Conservation (phyloP, 768 basidiomycete genomes). For the Antrodiella citrinella region DNA sequence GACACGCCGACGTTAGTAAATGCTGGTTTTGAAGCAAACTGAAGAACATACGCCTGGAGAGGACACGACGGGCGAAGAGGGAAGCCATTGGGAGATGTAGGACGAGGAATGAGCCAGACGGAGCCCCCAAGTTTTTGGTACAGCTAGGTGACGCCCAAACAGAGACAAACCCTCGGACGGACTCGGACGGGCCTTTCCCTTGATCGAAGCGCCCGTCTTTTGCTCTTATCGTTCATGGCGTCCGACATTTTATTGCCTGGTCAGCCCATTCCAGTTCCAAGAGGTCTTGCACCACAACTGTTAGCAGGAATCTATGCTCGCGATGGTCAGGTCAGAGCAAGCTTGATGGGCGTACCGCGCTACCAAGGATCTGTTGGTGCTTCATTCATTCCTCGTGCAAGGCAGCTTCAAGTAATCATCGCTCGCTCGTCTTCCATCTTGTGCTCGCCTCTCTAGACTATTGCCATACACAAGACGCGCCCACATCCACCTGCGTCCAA, state of each 20-base stretch:
- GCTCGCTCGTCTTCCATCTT: conserved; percentile 4
- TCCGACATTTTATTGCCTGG: conserved; percentile 55
- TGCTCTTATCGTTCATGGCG: conserved; percentile 10
- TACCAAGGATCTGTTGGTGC: conserved; percentile 62
- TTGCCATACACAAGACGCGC: conserved; percentile 57
- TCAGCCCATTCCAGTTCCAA: conserved; percentile 58
- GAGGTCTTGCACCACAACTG: conserved; percentile 45
- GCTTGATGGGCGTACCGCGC: conserved; percentile 56
- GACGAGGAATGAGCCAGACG: conserved; percentile 19
- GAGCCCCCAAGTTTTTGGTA: conserved; percentile 12
- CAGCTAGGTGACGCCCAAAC: conserved; percentile 19
- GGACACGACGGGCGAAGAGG: conserved; percentile 50
- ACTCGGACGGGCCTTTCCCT: conserved; percentile 3
- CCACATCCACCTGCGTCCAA: conserved; percentile 68
- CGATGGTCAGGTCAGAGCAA: conserved; percentile 59
- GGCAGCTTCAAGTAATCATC: conserved; percentile 5
- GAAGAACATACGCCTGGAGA: conserved; percentile 51
- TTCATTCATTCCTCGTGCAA: conserved; percentile 17
- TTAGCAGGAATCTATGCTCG: conserved; percentile 62
- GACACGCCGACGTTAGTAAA: neutral
- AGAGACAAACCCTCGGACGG: conserved; percentile 15
- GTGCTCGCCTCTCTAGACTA: conserved; percentile 33
- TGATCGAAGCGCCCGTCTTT: conserved; percentile 10
- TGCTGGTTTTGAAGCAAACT: neutral
- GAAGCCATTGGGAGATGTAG: conserved; percentile 43